Evolutionary conservation across 1,284 basidiomycete species (phyloP), one percentile per base, ranked within the genome.

Genomic region (Malassezia equina): DNA sequence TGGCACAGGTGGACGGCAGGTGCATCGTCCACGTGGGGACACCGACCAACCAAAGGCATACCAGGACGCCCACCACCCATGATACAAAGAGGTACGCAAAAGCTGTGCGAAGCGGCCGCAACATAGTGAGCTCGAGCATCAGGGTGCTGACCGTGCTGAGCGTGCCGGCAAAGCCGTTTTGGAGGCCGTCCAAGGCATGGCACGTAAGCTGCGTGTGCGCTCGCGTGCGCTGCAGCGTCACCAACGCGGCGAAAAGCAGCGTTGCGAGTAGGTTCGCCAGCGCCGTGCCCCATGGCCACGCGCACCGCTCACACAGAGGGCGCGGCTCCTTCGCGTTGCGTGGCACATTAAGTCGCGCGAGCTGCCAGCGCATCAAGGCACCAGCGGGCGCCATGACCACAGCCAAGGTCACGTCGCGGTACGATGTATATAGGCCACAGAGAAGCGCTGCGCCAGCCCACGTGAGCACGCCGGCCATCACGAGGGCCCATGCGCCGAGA

Each of bases 71-170:
- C 1, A 51, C 39, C 1, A 51, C 33, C 61, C 63, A 73, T 28
- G 61, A 63, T n/a, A 61, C 50, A 23, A 65, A 51, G 4, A 63
- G 59, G 47, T 71, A 70, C 19, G 59, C 43, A 23, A 73, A 57
- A 11, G 71, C 67, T 11, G 33, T 58, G 13, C 64, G 45, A 13
- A 45, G 32, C 3, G 63, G 63, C 39, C 77, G 77, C 49, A 94
- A 76, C 3, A 81, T 80, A 7, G 79, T 75, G 29, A 88, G 76
- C 74, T 99, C 94, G 3, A 84, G 84, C 2, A 83, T 85, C 71
- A 96, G 93, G 11, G 91, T 98, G 76, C 87, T 90, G 59, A 99
- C 81, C 0, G 94, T 99, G 4, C 86, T 91, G 61, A 98, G 78
- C 76, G 89, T 90, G 7, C 91, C 94, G 71, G 91, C 96, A 70